These are phyloP conservation scores for Dictyostelium capitatum DNA, from an alignment of 78 protist genomes.

Conservation along the genomic window DNA sequence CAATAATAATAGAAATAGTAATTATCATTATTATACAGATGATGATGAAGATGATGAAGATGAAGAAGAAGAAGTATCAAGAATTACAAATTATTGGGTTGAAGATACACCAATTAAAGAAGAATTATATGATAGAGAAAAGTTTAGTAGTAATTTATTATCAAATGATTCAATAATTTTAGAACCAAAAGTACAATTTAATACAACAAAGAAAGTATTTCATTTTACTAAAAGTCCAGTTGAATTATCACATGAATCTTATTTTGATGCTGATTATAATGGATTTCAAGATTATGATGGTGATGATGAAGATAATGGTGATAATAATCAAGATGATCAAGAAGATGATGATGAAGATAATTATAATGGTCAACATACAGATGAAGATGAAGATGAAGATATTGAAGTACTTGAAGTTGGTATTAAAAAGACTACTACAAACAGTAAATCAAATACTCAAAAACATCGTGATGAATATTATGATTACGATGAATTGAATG, in stretches of 20 bases:
- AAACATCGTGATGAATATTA: conserved; percentile 19
- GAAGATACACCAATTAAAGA: not conserved
- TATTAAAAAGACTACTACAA: not conserved
- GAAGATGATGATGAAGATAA: not conserved
- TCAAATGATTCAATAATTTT: not conserved
- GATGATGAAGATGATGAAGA: not conserved
- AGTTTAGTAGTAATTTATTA: not conserved
- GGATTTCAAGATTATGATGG: conserved; percentile 4
- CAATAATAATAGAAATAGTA: not conserved
- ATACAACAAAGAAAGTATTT: not conserved
- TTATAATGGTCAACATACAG: not conserved
- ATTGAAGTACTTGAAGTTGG: not conserved
- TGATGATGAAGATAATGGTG: not conserved
- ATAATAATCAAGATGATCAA: not conserved
- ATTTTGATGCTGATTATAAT: not conserved
- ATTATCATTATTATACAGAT: not conserved
- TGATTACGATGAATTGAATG: conserved; percentile 4
- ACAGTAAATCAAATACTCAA: not conserved
- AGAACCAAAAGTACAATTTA: conserved; percentile 34
- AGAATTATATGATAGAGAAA: not conserved
- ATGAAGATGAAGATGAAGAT: not conserved
- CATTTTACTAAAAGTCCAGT: conserved; percentile 2
- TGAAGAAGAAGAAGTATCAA: not conserved
- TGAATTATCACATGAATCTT: not conserved
- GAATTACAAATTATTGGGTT: not conserved